Evolutionary conservation across 2,329 filamentous ascomycete species (phyloP).

Genomic region (Hymenotorrendiella dingleyae): DNA sequence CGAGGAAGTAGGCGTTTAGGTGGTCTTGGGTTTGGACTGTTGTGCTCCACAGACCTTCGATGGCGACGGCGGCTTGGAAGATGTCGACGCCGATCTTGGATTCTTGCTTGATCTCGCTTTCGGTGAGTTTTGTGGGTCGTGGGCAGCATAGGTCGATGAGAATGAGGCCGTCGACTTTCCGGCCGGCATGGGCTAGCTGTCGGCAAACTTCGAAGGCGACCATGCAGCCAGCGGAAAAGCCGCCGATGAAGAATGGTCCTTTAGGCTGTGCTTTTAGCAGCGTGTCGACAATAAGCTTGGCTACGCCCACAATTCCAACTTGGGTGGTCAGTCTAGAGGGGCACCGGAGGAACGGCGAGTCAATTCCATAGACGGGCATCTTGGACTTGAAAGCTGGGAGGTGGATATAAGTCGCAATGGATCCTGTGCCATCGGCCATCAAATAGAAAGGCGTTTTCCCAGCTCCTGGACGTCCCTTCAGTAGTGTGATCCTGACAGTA

Average conservation of each 20-base stretch:
- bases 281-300: background rate
- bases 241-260: background rate
- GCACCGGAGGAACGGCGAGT: background rate
- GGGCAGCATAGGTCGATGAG: background rate
- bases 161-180: background rate
- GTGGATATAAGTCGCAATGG: background rate
- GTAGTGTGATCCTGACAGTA: background rate
- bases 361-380: background rate
- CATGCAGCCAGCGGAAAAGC: background rate
- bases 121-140: background rate
- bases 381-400: background rate
- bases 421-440: background rate
- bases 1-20: background rate
- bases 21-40: background rate
- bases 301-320: background rate
- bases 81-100: background rate
- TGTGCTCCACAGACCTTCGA: background rate
- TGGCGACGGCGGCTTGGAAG: background rate
- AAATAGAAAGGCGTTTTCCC: background rate
- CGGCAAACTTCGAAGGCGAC: background rate
- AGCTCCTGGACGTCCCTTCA: background rate
- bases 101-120: background rate
- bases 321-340: background rate
- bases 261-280: background rate
- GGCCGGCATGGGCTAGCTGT: background rate